Evolutionary conservation across 129 eudicot species (phyloP).

Genomic region (Flaveria ramosissima): DNA sequence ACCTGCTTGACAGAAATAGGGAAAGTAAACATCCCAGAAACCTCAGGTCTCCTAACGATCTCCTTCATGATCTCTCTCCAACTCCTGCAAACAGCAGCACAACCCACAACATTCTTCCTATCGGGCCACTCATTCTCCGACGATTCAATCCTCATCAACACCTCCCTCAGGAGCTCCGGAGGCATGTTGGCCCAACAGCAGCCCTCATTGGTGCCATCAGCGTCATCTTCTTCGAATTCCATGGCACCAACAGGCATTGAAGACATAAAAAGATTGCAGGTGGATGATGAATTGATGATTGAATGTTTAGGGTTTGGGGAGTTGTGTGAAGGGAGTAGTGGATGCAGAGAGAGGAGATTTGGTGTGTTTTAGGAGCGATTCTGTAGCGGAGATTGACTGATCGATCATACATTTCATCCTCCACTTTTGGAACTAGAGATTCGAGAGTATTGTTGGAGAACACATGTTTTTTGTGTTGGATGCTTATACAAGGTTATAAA

Average conservation of each 20-base stretch:
- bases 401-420: no score
- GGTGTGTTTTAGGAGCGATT: no score
- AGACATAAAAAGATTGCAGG: background rate
- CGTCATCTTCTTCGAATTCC: slow-evolving; percentile 13
- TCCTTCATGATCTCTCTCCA: slow-evolving; percentile 89
- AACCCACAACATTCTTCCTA: slow-evolving; percentile 73
- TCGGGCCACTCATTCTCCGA: slow-evolving; percentile 68
- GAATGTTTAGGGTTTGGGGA: no score
- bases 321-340: no score
- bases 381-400: no score
- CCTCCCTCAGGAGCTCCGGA: slow-evolving; percentile 67
- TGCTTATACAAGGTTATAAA: no score
- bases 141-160: slow-evolving; percentile 58
- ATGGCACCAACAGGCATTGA: slow-evolving; percentile 36
- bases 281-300: no score
- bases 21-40: slow-evolving; percentile 64
- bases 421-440: no score
- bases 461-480: no score
- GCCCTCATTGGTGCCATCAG: slow-evolving; percentile 27
- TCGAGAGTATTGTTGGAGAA: no score
- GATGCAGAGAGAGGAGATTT: no score
- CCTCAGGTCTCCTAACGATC: slow-evolving; percentile 63
- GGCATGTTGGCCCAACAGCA: slow-evolving; percentile 75
- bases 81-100: slow-evolving; percentile 82
- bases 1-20: slow-evolving; percentile 91